Evolutionary conservation across 371 early-diverging fungal species (phyloP), one percentile per base, ranked within the genome.

Genomic region (Mucor piriformis): DNA sequence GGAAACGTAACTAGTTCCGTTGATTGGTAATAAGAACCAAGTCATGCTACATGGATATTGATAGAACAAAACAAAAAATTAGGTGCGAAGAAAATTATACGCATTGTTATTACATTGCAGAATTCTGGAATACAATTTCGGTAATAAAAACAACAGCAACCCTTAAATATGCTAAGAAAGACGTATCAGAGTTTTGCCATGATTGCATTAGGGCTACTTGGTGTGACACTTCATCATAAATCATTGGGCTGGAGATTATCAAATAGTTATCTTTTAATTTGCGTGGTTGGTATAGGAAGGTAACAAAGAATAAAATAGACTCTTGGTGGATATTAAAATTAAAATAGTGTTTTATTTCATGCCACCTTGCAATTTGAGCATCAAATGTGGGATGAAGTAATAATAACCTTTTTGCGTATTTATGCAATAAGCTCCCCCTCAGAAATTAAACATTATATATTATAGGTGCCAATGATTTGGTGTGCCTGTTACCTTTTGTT

Each of bases 371-470:
- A 52, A 16, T 52, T 25, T 52, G 53, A 52, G 21, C 53, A 77
- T 47, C 74, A 77, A 65, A 77, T 77, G 77, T 77, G 74, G 77
- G 77, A 77, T 57, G 77, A 77, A 64, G 77, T 70, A 70, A 47
- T 29, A 29, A 29, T 29, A 29, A n/a, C n/a, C n/a, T n/a, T n/a
- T n/a, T n/a, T n/a, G 52, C 44, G 12, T 11, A 33, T 11, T 7
- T 33, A 11, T 33, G 11, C 7, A 11, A 33, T 33, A 11, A 7
- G 11, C 11, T 11, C 34, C 34, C 11, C 25, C 6, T 47, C 18
- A 11, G 21, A 23, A 47, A 47, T n/a, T n/a, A n/a, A n/a, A n/a
- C n/a, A n/a, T n/a, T n/a, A n/a, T 37, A 6, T 38, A 20, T 16
- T 8, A 25, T 50, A 77, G 77, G 61, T 77, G 3, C 77, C 74